Evolutionary conservation across 768 basidiomycete genomes (phyloP).

Genomic region (Russula griseocarnosa): DNA sequence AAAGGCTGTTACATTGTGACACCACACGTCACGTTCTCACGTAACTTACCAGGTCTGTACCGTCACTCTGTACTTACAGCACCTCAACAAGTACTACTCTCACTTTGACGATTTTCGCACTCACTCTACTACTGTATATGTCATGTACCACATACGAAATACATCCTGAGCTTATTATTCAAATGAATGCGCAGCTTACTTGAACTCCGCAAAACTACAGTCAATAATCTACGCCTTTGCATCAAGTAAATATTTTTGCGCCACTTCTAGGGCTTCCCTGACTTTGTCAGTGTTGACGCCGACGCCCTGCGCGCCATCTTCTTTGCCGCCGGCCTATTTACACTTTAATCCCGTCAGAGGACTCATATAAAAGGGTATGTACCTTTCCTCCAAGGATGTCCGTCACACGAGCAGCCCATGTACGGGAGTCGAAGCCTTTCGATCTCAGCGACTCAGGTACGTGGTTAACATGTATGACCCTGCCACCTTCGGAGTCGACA

Average conservation of each 20-base stretch:
- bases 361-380: constrained; percentile 24
- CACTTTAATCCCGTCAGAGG: background rate
- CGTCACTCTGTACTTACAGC: too few relatives aligned
- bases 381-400: constrained; percentile 91
- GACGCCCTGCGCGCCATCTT: constrained; percentile 86
- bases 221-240: constrained; percentile 17
- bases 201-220: background rate
- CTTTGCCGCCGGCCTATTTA: constrained; percentile 86
- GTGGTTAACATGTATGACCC: constrained; percentile 85
- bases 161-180: background rate
- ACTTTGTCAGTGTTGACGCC: constrained; percentile 63
- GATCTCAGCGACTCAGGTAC: constrained; percentile 60
- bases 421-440: constrained; percentile 73
- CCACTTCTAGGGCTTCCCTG: constrained; percentile 60
- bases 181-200: too few relatives aligned
- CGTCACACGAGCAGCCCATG: constrained; percentile 79
- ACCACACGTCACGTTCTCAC: constrained; percentile 16
- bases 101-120: too few relatives aligned
- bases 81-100: too few relatives aligned
- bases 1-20: constrained; percentile 8
- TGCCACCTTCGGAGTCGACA: constrained; percentile 60
- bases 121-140: background rate
- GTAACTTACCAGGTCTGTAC: too few relatives aligned
- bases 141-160: background rate
- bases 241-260: constrained; percentile 34